These are phyloP conservation scores for Hypoxylon perforatum DNA, from an alignment of 495 filamentous ascomycete species.

Conservation along the genomic window DNA sequence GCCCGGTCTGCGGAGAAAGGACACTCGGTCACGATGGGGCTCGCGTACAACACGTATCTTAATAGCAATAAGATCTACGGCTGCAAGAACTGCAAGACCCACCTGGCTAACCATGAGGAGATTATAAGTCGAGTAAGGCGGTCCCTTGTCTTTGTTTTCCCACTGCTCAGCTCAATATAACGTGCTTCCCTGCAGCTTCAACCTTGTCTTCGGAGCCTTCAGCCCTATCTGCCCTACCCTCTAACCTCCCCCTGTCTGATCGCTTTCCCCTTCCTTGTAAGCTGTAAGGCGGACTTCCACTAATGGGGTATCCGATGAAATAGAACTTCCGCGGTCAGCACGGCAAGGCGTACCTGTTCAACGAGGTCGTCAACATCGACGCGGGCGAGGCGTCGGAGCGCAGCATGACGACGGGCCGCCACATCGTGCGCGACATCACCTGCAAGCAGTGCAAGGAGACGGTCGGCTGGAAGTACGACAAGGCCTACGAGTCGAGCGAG, in stretches of 20 bases:
- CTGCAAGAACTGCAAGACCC: conserved; percentile 95
- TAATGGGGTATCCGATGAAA: too few species aligned
- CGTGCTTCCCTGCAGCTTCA: too few species aligned
- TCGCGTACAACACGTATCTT: conserved; percentile 95
- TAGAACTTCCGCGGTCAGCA: conserved; percentile 99
- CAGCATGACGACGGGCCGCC: conserved; percentile 97
- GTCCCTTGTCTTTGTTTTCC: conserved; percentile 20
- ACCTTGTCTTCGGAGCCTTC: too few species aligned
- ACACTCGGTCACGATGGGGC: conserved; percentile 74
- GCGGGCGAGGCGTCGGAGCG: conserved; percentile 85
- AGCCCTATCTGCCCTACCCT: conserved; percentile 1
- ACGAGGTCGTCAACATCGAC: conserved; percentile 89
- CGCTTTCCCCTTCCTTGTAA: too few species aligned
- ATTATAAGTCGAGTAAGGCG: conserved; percentile 88
- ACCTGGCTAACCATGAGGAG: conserved; percentile 93
- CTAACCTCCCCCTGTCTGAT: conserved; percentile 1
- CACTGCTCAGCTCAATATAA: too few species aligned
- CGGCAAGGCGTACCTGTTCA: conserved; percentile 97
- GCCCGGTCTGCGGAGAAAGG: conserved; percentile 9
- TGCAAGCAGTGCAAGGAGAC: conserved; percentile 90
- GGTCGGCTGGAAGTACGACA: conserved; percentile 99
- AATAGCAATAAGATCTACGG: conserved; percentile 90
- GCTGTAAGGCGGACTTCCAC: too few species aligned
- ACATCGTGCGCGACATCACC: conserved; percentile 90
- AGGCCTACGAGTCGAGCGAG: conserved; percentile 88